Evolutionary conservation across 305 asterid species (phyloP).

Genomic region (Fraxinus platypoda): DNA sequence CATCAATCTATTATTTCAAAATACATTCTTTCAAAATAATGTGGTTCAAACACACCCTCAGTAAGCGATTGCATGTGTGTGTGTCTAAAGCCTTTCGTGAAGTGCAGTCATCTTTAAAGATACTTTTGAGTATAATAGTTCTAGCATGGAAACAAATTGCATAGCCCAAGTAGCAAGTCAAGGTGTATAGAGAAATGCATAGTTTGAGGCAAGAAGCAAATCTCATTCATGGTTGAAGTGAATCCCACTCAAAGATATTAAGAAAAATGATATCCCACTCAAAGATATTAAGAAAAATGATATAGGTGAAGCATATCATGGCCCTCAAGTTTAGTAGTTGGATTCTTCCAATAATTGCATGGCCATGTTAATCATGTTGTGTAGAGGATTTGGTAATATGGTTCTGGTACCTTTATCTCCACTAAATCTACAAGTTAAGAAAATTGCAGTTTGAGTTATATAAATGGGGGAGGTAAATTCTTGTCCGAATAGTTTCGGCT

Average conservation of each 20-base stretch:
- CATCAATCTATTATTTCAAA: no score
- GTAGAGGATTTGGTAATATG: background rate
- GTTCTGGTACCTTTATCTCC: background rate
- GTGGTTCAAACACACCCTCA: no score
- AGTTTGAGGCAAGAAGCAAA: background rate
- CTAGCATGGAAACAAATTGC: background rate
- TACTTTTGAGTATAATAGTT: background rate
- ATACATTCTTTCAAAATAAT: no score
- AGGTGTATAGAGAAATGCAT: background rate
- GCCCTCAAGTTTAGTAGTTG: background rate
- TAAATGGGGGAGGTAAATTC: background rate
- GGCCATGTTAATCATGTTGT: background rate
- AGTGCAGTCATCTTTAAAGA: background rate
- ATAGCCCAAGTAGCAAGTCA: background rate
- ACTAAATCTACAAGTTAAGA: background rate
- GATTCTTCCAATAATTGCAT: background rate
- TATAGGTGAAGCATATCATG: background rate
- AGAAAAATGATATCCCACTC: background rate
- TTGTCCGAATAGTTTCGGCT: background rate
- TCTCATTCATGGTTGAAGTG: background rate
- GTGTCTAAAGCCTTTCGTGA: background rate
- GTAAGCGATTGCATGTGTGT: background rate
- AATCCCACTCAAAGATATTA: background rate
- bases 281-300: background rate
- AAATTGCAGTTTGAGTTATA: background rate